Percentiles rank a stretch among this genome's conserved stretches.
Evolutionary conservation across 805 yeast species (phyloP).

Genomic region (Candida dendrica): DNA sequence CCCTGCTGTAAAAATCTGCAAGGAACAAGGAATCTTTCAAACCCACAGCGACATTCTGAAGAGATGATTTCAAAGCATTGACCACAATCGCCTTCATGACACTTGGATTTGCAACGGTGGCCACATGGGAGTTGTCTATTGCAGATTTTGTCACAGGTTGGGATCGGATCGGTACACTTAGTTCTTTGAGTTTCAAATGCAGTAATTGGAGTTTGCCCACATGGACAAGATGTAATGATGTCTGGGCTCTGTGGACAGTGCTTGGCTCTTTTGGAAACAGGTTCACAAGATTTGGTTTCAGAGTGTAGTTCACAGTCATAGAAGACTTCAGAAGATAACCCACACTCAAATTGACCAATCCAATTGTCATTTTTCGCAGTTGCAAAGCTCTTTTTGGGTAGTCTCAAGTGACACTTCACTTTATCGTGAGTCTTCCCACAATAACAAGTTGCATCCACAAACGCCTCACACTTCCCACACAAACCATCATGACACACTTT

Average conservation of each 20-base stretch:
- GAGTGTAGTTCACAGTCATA: conserved; percentile 63
- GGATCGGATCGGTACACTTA: conserved; percentile 70
- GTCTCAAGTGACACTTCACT: conserved; percentile 37
- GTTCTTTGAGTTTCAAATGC: conserved; percentile 34
- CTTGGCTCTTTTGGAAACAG: conserved; percentile 20
- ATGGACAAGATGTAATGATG: conserved; percentile 59
- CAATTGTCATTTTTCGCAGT: conserved; percentile 25
- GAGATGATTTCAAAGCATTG: conserved; percentile 52
- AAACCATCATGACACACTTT: conserved; percentile 69
- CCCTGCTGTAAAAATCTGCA: conserved; percentile 52
- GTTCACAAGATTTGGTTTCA: conserved; percentile 40
- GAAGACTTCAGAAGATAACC: conserved; percentile 32
- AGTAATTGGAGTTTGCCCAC: conserved; percentile 57
- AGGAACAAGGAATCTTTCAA: conserved; percentile 49
- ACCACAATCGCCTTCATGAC: conserved; percentile 76
- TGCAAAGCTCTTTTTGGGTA: conserved; percentile 27
- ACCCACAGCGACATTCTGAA: conserved; percentile 56
- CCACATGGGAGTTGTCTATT: conserved; percentile 66
- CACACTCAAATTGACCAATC: conserved; percentile 49
- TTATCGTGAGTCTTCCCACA: conserved; percentile 55
- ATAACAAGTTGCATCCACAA: conserved; percentile 50
- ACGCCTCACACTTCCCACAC: conserved; percentile 65
- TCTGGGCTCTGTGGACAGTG: conserved; percentile 63
- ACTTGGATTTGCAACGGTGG: conserved; percentile 59
- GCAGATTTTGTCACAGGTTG: conserved; percentile 65